Base-by-base conservation (phyloP, 192 early-diverging fungal genomes). In the Coemansia sp. region DNA sequence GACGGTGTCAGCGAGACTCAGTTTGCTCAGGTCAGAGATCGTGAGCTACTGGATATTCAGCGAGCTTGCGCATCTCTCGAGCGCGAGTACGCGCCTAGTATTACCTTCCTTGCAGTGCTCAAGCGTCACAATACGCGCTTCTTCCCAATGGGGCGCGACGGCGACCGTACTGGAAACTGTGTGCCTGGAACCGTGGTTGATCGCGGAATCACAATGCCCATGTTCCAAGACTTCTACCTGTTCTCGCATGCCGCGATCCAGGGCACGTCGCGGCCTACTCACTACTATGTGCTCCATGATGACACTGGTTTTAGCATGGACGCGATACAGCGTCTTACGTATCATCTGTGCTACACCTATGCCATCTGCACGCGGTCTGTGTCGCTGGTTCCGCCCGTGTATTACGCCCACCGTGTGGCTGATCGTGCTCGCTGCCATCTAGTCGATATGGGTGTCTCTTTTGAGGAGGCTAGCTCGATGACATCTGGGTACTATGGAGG, bases 341-440 rank as follows among this genome's bases (percentile, higher is more conserved):
- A 93, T 78, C 78, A 87, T 7, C 78, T 96, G 33, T 96, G 94
- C 64, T 95, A 93, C 64, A 76, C 92, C 33, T 98, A 92, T 72
- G 89, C 88, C 33, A 83, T 92, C 50, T 89, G 89, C 44, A 95
- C 94, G 0, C 85, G 93, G 21, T 85, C 87, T 0, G 96, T 98
- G 2, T 90, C 89, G 1, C 86, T 97, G 7, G 84, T 86, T 0
- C 93, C 94, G 7, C 91, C 95, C 0, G 93, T 87, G 9, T 98
- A 96, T 82, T 95, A 96, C 62, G 93, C 94, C 10, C 89, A 96
- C 69, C 66, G 95, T n/a, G 87, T 94, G 3, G 90, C 91, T 10
- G 86, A 85, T 18, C 82, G 92, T 15, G 93, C 91, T 1, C 85
- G 92, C 48, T 94, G 89, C 83, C 94, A 95, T 42, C 30, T 77